Conservation (phyloP, 2,329 filamentous ascomycete species). For the Hysterium pulicare region DNA sequence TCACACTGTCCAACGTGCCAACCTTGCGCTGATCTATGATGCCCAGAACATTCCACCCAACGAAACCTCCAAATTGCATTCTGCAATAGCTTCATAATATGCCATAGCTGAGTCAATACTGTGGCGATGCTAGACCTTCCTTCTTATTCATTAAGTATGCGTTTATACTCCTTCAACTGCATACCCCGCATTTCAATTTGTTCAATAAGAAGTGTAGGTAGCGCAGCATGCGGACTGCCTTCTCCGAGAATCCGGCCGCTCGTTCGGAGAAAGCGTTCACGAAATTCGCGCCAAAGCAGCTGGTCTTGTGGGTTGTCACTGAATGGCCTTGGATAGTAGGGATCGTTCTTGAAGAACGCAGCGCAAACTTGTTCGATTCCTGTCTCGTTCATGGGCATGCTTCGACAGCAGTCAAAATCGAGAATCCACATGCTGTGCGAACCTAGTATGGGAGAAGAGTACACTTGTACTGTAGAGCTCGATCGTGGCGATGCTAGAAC, state of each 20-base stretch:
- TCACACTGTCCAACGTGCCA: no score
- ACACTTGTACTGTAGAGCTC: neutral
- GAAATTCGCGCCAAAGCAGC: constrained; percentile 4
- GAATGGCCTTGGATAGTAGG: constrained; percentile 42
- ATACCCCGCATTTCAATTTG: neutral
- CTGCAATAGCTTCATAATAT: no score
- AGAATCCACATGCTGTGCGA: constrained; percentile 35
- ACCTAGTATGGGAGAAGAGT: neutral
- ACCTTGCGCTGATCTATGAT: no score
- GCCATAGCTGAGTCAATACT: no score
- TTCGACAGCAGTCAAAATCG: constrained; percentile 59
- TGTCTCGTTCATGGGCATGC: constrained; percentile 43
- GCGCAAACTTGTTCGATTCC: constrained; percentile 42
- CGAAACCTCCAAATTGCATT: no score
- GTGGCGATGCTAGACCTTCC: no score
- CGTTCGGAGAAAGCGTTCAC: neutral
- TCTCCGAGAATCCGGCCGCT: neutral
- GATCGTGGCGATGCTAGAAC: constrained; percentile 40
- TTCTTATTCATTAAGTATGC: no score
- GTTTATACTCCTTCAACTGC: no score
- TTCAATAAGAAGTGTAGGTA: constrained; percentile 2
- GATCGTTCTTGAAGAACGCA: constrained; percentile 51
- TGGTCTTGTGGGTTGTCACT: constrained; percentile 3
- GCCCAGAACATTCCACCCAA: no score
- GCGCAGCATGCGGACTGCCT: neutral